Conservation (phyloP, 192 early-diverging fungal species). For the Kickxella alabastrina region DNA sequence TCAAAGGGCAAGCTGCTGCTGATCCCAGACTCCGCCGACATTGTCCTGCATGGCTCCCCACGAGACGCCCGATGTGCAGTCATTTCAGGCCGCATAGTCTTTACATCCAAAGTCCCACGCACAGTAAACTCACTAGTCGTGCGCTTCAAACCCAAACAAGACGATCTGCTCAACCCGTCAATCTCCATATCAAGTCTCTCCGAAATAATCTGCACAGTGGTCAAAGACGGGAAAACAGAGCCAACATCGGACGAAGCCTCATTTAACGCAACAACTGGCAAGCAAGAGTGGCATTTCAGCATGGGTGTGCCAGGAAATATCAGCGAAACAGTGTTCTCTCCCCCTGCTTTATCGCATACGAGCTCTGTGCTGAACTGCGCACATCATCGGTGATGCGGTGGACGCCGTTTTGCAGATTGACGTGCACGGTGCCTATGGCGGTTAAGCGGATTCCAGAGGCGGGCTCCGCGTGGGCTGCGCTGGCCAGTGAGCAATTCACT, state of each 20-base stretch:
- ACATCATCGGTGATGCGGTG: constrained; percentile 5
- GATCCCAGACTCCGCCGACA: constrained; percentile 31
- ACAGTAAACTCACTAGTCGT: constrained; percentile 29
- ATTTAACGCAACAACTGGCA: constrained; percentile 5
- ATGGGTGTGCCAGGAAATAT: constrained; percentile 40
- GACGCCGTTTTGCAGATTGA: constrained; percentile 20
- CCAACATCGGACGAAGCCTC: constrained; percentile 7
- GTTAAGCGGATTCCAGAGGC: constrained; percentile 35
- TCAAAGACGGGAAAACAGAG: constrained; percentile 20
- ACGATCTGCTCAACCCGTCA: constrained; percentile 40
- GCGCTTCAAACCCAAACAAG: constrained; percentile 28
- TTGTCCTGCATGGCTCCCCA: constrained; percentile 31
- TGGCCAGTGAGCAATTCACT: constrained; percentile 31
- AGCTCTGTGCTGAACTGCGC: constrained; percentile 39
- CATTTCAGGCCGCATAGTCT: constrained; percentile 31
- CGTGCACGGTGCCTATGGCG: constrained; percentile 12
- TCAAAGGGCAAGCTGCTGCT: constrained; percentile 32
- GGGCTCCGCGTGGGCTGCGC: constrained; percentile 31
- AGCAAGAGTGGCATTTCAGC: constrained; percentile 39
- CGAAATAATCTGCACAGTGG: constrained; percentile 22
- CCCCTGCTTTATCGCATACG: constrained; percentile 36
- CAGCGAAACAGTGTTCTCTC: constrained; percentile 36
- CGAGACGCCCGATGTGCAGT: constrained; percentile 31
- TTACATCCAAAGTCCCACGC: constrained; percentile 16
- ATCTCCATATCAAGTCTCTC: constrained; percentile 28